A percentile compares a stretch with the other conserved stretches of the same genome.
Conservation (phyloP, 495 filamentous ascomycete species). For the Xylona heveae region DNA sequence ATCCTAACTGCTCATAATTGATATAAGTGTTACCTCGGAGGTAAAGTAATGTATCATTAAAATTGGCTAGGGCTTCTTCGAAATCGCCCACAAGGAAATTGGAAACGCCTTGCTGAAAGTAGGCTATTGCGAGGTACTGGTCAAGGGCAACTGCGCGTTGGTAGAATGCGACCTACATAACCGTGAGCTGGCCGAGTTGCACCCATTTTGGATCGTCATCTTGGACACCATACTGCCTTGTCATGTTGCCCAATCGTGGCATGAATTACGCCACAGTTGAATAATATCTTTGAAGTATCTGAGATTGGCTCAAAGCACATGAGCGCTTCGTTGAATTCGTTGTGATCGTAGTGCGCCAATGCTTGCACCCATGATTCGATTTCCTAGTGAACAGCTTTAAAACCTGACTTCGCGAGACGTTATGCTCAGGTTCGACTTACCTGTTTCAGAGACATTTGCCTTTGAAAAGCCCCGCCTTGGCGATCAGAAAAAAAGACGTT, state of each 20-base stretch:
- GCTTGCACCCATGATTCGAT: constrained; percentile 97
- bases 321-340: constrained; percentile 80
- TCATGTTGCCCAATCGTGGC: constrained; percentile 94
- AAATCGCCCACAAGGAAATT: constrained; percentile 97
- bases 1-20: constrained; percentile 91
- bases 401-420: no score
- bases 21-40: constrained; percentile 91
- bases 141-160: constrained; percentile 76
- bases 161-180: constrained; percentile 70
- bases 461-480: no score
- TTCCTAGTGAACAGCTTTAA: constrained; percentile 62
- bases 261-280: constrained; percentile 97
- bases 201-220: background rate
- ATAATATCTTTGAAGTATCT: constrained; percentile 95
- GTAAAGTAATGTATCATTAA: constrained; percentile 94
- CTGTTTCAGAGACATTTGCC: constrained; percentile 23
- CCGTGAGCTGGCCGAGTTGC: background rate
- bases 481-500: no score
- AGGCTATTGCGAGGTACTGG: constrained; percentile 89
- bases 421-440: constrained; percentile 8
- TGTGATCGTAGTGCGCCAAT: constrained; percentile 79
- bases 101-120: constrained; percentile 96
- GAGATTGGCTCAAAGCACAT: constrained; percentile 65
- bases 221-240: constrained; percentile 50
- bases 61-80: constrained; percentile 92